A percentile compares a stretch with the other conserved stretches of the same genome.
Conservation (phyloP, 768 basidiomycete genomes). For the Daedaleopsis sinensis region DNA sequence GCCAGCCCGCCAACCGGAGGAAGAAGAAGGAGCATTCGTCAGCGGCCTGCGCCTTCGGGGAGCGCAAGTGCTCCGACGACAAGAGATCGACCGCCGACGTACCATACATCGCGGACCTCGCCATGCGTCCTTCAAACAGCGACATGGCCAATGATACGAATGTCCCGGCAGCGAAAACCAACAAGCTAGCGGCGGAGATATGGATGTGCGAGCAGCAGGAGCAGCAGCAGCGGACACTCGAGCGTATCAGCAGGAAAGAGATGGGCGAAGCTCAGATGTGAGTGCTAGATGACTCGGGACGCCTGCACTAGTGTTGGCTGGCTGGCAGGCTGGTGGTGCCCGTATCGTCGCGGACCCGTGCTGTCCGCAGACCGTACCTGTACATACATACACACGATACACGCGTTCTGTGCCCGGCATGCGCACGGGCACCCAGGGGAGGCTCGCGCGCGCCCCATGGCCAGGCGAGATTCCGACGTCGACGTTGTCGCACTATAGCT, state of each 20-base stretch:
- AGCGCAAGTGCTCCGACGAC: no score
- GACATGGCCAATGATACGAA: constrained; percentile 8
- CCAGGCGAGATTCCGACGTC: neutral
- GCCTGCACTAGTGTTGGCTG: no score
- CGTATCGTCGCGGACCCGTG: neutral
- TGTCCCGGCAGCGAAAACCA: no score
- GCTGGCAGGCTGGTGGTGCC: neutral
- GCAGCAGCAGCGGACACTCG: neutral
- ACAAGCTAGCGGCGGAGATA: neutral
- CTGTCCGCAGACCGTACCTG: neutral
- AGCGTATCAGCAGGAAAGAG: neutral
- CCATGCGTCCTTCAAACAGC: constrained; percentile 20
- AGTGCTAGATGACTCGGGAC: no score
- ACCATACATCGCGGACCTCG: constrained; percentile 22
- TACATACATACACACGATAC: neutral
- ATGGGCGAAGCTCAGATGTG: neutral
- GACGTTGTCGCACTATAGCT: no score
- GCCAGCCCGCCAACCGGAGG: no score
- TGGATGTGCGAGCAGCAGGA: neutral
- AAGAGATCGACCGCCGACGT: neutral
- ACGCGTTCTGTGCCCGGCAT: constrained; percentile 13
- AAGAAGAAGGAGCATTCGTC: neutral
- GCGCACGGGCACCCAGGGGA: neutral
- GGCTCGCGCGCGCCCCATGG: neutral
- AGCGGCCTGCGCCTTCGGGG: neutral